These are phyloP conservation scores for Vaccinium darrowii DNA, from an alignment of 148 eudicot genomes.

Conservation along the genomic window DNA sequence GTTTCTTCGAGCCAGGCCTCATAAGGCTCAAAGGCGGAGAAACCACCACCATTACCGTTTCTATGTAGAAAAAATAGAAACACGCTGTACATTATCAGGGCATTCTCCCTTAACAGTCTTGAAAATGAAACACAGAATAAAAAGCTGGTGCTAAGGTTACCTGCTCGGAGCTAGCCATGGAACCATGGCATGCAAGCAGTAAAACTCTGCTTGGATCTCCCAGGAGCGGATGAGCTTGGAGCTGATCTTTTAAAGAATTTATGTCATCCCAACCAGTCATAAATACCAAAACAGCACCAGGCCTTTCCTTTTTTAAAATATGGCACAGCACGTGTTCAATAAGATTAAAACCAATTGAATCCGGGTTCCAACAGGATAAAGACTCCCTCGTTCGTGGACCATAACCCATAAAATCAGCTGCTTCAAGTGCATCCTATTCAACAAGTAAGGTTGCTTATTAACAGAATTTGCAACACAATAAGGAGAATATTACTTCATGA, in stretches of 20 bases:
- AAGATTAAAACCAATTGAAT: constrained; percentile 95
- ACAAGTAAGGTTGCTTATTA: constrained; percentile 17
- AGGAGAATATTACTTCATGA: constrained; percentile 3
- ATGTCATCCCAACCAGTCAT: constrained; percentile 99
- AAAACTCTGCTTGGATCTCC: constrained; percentile 87
- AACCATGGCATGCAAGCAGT: constrained; percentile 96
- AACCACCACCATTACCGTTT: neutral
- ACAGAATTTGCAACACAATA: constrained; percentile 4
- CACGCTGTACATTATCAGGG: neutral
- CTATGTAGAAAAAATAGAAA: neutral
- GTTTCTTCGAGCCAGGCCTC: neutral
- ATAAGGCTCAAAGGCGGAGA: neutral
- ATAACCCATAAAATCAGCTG: constrained; percentile 66
- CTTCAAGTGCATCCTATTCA: constrained; percentile 72
- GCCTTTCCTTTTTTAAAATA: constrained; percentile 76
- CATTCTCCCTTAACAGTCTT: neutral
- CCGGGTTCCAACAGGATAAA: constrained; percentile 96
- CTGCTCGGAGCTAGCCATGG: constrained; percentile 98
- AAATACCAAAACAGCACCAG: constrained; percentile 93
- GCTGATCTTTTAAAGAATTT: constrained; percentile 88
- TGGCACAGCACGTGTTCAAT: constrained; percentile 85
- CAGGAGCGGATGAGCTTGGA: constrained; percentile 81
- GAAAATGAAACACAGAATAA: neutral
- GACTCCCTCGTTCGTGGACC: constrained; percentile 66
- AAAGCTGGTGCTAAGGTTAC: constrained; percentile 31